Percentiles rank a stretch among this genome's conserved stretches.
These are phyloP conservation scores for Aspergillus carlsbadensis DNA, from an alignment of 495 filamentous ascomycete species.

Conservation along the genomic window DNA sequence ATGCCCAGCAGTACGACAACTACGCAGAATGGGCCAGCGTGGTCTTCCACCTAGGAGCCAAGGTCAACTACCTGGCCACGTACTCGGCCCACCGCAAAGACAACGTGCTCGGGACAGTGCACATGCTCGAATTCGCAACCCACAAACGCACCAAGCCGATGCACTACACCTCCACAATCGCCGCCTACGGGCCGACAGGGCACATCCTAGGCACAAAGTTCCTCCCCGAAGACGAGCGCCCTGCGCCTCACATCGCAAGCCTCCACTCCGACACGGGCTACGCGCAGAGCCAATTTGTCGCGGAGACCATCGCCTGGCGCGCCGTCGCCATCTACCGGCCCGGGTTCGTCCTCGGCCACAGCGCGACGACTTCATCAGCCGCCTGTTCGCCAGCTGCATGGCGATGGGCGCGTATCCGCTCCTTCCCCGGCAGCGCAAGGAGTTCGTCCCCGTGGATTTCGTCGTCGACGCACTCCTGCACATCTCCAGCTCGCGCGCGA, in stretches of 20 bases:
- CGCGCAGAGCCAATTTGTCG: conserved; percentile 23
- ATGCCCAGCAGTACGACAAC: not conserved
- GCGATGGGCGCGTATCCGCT: conserved; percentile 17
- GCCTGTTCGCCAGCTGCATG: conserved; percentile 21
- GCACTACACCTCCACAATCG: conserved; percentile 21
- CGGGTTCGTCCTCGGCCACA: conserved; percentile 24
- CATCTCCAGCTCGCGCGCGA: not conserved
- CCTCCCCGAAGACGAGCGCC: conserved; percentile 15
- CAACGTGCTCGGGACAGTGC: conserved; percentile 21
- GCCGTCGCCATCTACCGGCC: conserved; percentile 24
- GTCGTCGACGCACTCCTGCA: not conserved
- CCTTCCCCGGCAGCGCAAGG: not conserved
- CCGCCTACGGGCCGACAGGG: not conserved
- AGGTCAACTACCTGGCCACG: conserved; percentile 21
- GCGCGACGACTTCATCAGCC: conserved; percentile 26
- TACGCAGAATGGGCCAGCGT: conserved; percentile 14
- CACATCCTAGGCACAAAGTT: too few relatives aligned
- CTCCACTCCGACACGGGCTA: conserved; percentile 24
- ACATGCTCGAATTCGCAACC: conserved; percentile 16
- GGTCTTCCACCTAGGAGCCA: conserved; percentile 19
- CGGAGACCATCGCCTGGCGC: conserved; percentile 21
- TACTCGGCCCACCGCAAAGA: conserved; percentile 18
- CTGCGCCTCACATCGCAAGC: conserved; percentile 5
- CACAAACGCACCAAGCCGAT: conserved; percentile 18
- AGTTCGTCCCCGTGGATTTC: not conserved